Percentiles rank a stretch among this genome's conserved stretches.
Evolutionary conservation across 495 filamentous ascomycete genomes (phyloP).

Genomic region (Trichoderma asperelloides): DNA sequence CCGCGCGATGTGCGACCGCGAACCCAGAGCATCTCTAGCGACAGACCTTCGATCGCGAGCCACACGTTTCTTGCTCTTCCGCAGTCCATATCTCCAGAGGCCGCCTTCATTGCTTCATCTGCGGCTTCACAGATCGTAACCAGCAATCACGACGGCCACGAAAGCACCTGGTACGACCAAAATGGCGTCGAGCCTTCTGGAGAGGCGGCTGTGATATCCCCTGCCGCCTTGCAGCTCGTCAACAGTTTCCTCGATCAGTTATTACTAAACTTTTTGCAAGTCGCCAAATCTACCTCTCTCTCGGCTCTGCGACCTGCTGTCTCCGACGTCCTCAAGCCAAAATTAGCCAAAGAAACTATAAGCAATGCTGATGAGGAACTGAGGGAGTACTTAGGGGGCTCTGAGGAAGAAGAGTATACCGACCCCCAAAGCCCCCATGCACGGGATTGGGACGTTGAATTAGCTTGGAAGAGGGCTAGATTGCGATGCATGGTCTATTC

Average conservation of each 20-base stretch:
- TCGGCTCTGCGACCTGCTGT: conserved; percentile 72
- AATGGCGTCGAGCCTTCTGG: conserved; percentile 52
- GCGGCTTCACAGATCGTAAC: conserved; percentile 90
- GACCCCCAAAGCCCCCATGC: conserved; percentile 45
- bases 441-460: conserved; percentile 72
- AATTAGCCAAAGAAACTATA: conserved; percentile 80
- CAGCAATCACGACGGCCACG: conserved; percentile 69
- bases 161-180: conserved; percentile 55
- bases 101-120: conserved; percentile 81
- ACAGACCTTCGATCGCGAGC: conserved; percentile 40
- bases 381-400: conserved; percentile 72
- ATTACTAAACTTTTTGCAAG: conserved; percentile 74
- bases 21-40: conserved; percentile 47
- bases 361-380: conserved; percentile 85
- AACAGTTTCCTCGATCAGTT: conserved; percentile 94
- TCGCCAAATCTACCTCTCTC: conserved; percentile 75
- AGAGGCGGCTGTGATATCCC: conserved; percentile 65
- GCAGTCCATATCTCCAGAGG: conserved; percentile 60
- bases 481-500: conserved; percentile 97
- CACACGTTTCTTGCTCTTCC: conserved; percentile 51
- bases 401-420: conserved; percentile 58
- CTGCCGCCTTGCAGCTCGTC: conserved; percentile 65
- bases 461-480: conserved; percentile 84
- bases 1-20: conserved; percentile 31
- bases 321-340: conserved; percentile 76